phyloP scores from a whole-genome alignment of 2,329 filamentous ascomycete species.

The Shiraia sp. region DNA sequence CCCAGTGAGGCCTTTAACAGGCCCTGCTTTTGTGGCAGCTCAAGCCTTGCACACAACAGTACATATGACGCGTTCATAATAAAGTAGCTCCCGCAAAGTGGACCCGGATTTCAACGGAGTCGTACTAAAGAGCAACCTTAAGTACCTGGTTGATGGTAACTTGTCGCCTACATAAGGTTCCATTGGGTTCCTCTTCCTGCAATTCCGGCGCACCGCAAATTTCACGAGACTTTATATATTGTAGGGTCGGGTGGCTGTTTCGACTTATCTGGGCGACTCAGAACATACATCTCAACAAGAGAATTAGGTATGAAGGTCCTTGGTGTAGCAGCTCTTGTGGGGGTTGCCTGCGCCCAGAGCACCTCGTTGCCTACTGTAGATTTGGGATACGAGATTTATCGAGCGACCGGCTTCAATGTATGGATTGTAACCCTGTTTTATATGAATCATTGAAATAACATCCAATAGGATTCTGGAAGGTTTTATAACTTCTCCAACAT shows the following conservation, averaged over 20 bases:
- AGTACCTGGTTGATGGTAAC: too few relatives aligned
- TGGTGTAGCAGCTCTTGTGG: constrained; percentile 25
- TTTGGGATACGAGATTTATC: constrained; percentile 58
- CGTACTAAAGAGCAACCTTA: too few relatives aligned
- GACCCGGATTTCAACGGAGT: too few relatives aligned
- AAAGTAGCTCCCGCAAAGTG: too few relatives aligned
- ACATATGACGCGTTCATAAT: too few relatives aligned
- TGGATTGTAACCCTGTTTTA: constrained; percentile 8
- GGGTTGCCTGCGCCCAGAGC: constrained; percentile 28
- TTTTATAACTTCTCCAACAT: constrained; percentile 62
- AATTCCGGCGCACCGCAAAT: too few relatives aligned
- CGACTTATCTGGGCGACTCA: background rate
- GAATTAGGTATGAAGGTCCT: constrained; percentile 24
- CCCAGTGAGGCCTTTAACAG: too few relatives aligned
- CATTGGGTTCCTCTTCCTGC: too few relatives aligned
- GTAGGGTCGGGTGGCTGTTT: background rate
- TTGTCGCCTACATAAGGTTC: too few relatives aligned
- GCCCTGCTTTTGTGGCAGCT: too few relatives aligned
- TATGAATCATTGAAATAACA: background rate
- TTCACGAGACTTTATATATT: too few relatives aligned
- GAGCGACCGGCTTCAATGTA: constrained; percentile 52
- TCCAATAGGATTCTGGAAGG: constrained; percentile 39
- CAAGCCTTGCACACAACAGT: too few relatives aligned
- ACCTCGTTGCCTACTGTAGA: constrained; percentile 52
- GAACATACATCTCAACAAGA: background rate